Percentiles rank a stretch among this genome's conserved stretches.
phyloP scores from a whole-genome alignment of 2,329 filamentous ascomycete species.

The Cadophora sp. region DNA sequence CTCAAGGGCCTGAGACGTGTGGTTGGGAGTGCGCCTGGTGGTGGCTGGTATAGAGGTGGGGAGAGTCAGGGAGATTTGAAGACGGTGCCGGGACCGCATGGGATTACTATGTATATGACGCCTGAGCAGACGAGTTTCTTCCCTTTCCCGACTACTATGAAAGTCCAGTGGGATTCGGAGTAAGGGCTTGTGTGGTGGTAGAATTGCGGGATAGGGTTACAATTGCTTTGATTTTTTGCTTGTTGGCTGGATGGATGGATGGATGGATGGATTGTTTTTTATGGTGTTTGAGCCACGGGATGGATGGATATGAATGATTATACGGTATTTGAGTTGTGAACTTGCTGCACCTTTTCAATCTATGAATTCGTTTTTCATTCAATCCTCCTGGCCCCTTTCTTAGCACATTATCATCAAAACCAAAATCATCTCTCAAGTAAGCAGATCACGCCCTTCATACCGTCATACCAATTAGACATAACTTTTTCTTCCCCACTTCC shows the following conservation, averaged over 20 bases:
- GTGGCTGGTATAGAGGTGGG: constrained; percentile 27
- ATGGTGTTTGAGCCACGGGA: not conserved
- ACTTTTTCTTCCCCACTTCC: too few species aligned
- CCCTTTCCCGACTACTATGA: constrained; percentile 53
- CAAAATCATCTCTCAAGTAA: too few species aligned
- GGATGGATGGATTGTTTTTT: not conserved
- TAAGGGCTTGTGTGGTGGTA: not conserved
- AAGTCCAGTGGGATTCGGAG: constrained; percentile 42
- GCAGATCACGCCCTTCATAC: too few species aligned
- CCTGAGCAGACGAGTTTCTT: constrained; percentile 68
- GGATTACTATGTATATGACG: constrained; percentile 61
- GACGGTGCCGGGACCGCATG: constrained; percentile 31
- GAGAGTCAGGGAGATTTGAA: constrained; percentile 47
- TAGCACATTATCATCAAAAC: too few species aligned
- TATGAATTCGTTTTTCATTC: too few species aligned
- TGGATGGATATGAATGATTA: not conserved
- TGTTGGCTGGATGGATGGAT: not conserved
- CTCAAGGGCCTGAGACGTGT: constrained; percentile 37
- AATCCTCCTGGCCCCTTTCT: too few species aligned
- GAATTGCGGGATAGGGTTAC: not conserved
- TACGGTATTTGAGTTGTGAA: not conserved
- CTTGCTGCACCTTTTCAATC: too few species aligned
- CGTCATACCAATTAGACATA: too few species aligned
- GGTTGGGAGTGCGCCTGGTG: constrained; percentile 29
- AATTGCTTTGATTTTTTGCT: not conserved